Conservation (phyloP, 768 basidiomycete species). For the Mycena filopes region DNA sequence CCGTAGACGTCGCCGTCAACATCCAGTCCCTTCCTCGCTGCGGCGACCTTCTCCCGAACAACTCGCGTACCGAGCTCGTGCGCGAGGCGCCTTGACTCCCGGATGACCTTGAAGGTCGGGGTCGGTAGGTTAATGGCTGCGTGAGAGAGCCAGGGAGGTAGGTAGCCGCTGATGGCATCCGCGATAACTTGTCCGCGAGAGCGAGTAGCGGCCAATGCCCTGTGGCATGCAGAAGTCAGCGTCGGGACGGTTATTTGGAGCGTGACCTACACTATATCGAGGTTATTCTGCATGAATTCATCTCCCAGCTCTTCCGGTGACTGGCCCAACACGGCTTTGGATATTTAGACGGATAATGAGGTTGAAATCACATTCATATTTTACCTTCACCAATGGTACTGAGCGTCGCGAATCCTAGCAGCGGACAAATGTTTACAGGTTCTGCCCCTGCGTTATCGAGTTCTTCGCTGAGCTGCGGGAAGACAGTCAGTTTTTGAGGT, state of each 20-base stretch:
- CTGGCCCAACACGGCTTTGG: not conserved
- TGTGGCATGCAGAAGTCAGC: not conserved
- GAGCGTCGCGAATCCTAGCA: not conserved
- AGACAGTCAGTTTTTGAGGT: not conserved
- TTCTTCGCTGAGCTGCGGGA: not conserved
- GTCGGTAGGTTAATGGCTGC: not conserved
- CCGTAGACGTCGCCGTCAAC: not conserved
- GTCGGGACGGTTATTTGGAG: too few relatives aligned
- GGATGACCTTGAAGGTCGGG: not conserved
- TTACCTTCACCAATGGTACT: constrained; percentile 10
- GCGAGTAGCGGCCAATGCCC: not conserved
- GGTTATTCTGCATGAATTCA: not conserved
- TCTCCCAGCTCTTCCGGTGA: not conserved
- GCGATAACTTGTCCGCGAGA: not conserved
- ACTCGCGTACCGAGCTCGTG: not conserved
- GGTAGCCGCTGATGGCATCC: not conserved
- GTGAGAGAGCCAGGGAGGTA: not conserved
- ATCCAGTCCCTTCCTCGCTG: not conserved
- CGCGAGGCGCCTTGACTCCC: not conserved
- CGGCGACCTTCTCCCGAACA: not conserved
- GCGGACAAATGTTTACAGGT: constrained; percentile 4
- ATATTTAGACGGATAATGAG: too few relatives aligned
- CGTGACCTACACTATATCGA: not conserved
- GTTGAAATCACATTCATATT: too few relatives aligned
- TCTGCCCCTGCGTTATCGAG: not conserved